phyloP scores from a whole-genome alignment of 106 monocot species.

The Dendrobium catenatum region DNA sequence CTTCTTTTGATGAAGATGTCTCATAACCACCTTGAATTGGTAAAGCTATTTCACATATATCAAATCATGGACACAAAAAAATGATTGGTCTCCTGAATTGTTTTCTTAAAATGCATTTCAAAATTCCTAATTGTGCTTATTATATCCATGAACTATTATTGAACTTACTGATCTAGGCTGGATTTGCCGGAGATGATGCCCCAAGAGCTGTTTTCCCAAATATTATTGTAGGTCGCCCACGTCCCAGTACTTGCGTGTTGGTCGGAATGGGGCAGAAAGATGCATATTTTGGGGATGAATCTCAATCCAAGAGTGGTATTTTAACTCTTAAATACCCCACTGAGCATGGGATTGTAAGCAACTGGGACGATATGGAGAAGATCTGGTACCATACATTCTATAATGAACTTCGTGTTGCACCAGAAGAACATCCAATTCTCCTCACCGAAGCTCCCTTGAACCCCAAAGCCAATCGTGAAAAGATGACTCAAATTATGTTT shows the following conservation, averaged over 20 bases:
- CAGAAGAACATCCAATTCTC: conserved; percentile 32
- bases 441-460: conserved; percentile 37
- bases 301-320: conserved; percentile 32
- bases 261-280: conserved; percentile 39
- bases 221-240: conserved; percentile 29
- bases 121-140: background rate
- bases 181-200: conserved; percentile 40
- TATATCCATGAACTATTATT: background rate
- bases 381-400: conserved; percentile 29
- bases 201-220: conserved; percentile 33
- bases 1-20: background rate
- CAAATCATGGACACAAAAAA: background rate
- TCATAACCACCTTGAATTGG: background rate
- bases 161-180: conserved; percentile 16
- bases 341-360: conserved; percentile 36
- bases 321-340: conserved; percentile 30
- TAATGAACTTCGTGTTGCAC: conserved; percentile 36
- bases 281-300: conserved; percentile 35
- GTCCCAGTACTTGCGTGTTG: conserved; percentile 20
- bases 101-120: background rate
- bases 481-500: conserved; percentile 39
- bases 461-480: conserved; percentile 34
- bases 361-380: conserved; percentile 36
- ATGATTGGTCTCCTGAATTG: too few relatives aligned
- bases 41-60: background rate